phyloP scores from a whole-genome alignment of 1,139 yeast species.

The Suhomyces choctaworum region DNA sequence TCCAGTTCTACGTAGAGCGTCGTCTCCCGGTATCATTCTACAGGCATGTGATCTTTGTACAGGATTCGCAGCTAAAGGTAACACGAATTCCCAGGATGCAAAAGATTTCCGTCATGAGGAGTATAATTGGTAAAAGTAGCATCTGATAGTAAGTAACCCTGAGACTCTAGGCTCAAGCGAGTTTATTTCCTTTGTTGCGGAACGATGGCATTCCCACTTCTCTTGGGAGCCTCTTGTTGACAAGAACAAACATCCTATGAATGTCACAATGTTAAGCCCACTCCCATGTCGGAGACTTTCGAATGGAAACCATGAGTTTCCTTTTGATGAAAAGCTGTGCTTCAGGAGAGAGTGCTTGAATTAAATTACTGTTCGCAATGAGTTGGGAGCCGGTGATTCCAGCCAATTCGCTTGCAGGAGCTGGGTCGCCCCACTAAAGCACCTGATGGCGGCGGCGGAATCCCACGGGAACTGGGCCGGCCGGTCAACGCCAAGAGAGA shows the following conservation, averaged over 20 bases:
- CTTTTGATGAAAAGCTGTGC: slow-evolving; percentile 28
- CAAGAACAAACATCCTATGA: slow-evolving; percentile 6
- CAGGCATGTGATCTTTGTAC: no score
- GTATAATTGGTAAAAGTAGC: no score
- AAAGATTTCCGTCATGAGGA: no score
- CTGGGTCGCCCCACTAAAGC: slow-evolving; percentile 55
- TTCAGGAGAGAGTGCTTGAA: slow-evolving; percentile 25
- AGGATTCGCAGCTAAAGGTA: no score
- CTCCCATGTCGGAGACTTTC: slow-evolving; percentile 34
- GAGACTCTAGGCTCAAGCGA: no score
- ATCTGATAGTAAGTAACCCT: no score
- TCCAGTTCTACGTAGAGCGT: no score
- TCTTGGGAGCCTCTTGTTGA: slow-evolving; percentile 11
- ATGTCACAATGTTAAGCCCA: slow-evolving; percentile 7
- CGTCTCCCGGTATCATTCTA: no score
- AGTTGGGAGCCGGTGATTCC: slow-evolving; percentile 1
- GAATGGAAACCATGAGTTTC: slow-evolving; percentile 32
- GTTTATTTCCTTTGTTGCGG: no score
- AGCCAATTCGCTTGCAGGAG: slow-evolving; percentile 23
- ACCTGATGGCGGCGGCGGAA: slow-evolving; percentile 55
- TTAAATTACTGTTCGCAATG: slow-evolving; percentile 8
- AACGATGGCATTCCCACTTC: no score
- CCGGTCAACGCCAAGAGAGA: slow-evolving; percentile 54
- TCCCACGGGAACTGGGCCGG: slow-evolving; percentile 50
- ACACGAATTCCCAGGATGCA: no score